Evolutionary conservation across 208 protist genomes (phyloP), one percentile per base, ranked within the genome.

Genomic region (Acanthamoeba sp.): DNA sequence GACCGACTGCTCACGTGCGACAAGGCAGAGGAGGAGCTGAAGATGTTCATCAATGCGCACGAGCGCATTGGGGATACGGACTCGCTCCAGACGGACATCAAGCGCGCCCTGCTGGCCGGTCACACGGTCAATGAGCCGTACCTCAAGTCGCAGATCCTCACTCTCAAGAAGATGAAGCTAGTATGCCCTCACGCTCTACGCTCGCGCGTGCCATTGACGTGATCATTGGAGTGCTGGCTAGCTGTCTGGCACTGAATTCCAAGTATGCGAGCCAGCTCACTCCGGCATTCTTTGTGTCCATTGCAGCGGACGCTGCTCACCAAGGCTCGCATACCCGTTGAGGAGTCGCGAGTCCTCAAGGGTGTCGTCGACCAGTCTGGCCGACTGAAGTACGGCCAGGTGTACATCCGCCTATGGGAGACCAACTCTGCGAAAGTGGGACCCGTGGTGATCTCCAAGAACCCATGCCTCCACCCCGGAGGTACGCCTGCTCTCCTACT

Each of bases 381-480:
- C 2, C 1, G 10, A n/a, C 52, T 88, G 12, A 5, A 88, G 38
- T 88, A 88, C 18, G 80, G 80, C 29, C 80, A 88, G 18, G 80
- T 59, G 32, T 88, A 48, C 20, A 18, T 88, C 1, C 22, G 42
- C 52, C 14, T 88, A 6, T 12, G 40, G 2, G 34, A 3, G 40
- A 1, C 22, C 18, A 9, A 40, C 1, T 14, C 18, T 2, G 42
- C 57, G 1, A 2, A 71, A 0, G 38, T 27, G 5, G 85, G 85
- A 14, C 55, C 18, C 1, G 55, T 91, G 7, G 57, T 29, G 5
- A 32, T 91, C 85, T 52, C 36, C n/a, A 91, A 91, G 55, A 91
- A 91, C 45, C 85, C 85, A 1, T 91, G 85, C 34, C 62, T 91
- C 9, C 85, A 91, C 32, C 85, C 85, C 1, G 85, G 85, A 66